phyloP scores from a whole-genome alignment of 83 land plant species.

The Picea mariana region DNA sequence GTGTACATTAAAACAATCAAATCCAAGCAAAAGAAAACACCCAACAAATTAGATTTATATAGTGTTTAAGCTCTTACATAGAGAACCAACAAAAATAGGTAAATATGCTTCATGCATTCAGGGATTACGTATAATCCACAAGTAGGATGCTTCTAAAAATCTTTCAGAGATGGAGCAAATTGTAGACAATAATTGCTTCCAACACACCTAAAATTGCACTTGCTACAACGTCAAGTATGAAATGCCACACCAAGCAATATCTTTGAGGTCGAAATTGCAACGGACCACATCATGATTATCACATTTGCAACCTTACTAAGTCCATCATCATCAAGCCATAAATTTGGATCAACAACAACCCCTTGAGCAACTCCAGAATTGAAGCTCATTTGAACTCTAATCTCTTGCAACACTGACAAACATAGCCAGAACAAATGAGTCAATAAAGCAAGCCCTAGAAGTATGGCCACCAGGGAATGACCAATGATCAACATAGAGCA shows the following conservation, averaged over 20 bases:
- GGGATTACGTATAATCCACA: too few relatives aligned
- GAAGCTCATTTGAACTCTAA: not conserved
- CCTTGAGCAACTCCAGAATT: not conserved
- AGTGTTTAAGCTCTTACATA: too few relatives aligned
- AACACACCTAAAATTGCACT: conserved; percentile 63
- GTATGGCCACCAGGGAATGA: conserved; percentile 99
- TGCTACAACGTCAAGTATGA: conserved; percentile 64
- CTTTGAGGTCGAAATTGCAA: conserved; percentile 62
- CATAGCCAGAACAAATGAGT: conserved; percentile 36
- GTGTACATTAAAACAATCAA: too few relatives aligned
- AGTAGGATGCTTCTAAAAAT: not conserved
- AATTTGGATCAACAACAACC: not conserved
- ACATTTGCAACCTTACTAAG: not conserved
- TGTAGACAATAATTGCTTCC: conserved; percentile 44
- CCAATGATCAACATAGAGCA: conserved; percentile 78
- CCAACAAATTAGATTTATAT: too few relatives aligned
- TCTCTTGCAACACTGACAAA: conserved; percentile 13
- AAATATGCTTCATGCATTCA: too few relatives aligned
- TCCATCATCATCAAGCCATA: conserved; percentile 3
- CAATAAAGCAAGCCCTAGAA: conserved; percentile 71
- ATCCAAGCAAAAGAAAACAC: too few relatives aligned
- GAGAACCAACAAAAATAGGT: too few relatives aligned
- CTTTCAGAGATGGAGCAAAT: conserved; percentile 2
- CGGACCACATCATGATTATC: conserved; percentile 50
- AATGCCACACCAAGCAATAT: conserved; percentile 86